Evolutionary conservation across 2,329 filamentous ascomycete genomes (phyloP).

Genomic region (Teratosphaeria viscida): DNA sequence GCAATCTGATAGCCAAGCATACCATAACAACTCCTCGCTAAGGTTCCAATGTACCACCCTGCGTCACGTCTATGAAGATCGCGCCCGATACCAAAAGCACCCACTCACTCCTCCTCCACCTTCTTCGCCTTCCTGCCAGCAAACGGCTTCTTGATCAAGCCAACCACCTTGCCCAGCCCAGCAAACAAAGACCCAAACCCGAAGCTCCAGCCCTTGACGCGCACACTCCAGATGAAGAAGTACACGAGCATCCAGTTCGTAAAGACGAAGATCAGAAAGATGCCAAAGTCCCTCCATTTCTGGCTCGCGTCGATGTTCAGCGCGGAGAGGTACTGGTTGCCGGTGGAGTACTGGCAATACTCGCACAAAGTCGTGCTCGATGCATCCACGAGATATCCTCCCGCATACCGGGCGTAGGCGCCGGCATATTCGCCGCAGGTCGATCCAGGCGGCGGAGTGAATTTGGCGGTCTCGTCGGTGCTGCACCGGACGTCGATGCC

Average conservation of each 20-base stretch:
- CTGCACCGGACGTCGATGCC: conserved; percentile 37
- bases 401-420: conserved; percentile 43
- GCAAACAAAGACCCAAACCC: conserved; percentile 52
- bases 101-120: not conserved
- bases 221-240: conserved; percentile 66
- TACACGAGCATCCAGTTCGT: conserved; percentile 59
- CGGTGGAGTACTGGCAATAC: conserved; percentile 59
- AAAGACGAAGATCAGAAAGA: conserved; percentile 60
- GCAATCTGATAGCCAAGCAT: not conserved
- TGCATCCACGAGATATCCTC: conserved; percentile 55
- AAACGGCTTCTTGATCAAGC: conserved; percentile 26
- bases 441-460: conserved; percentile 53
- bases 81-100: not conserved
- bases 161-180: conserved; percentile 32
- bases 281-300: conserved; percentile 64
- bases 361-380: conserved; percentile 50
- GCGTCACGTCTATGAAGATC: not conserved
- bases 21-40: not conserved
- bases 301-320: conserved; percentile 46
- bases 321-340: conserved; percentile 54
- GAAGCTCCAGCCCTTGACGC: conserved; percentile 60
- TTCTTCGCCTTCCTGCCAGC: conserved; percentile 8
- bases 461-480: conserved; percentile 49
- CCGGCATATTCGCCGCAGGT: conserved; percentile 57
- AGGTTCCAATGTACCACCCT: not conserved